phyloP scores from a whole-genome alignment of 2,329 filamentous ascomycete species.

The Trichoderma breve region DNA sequence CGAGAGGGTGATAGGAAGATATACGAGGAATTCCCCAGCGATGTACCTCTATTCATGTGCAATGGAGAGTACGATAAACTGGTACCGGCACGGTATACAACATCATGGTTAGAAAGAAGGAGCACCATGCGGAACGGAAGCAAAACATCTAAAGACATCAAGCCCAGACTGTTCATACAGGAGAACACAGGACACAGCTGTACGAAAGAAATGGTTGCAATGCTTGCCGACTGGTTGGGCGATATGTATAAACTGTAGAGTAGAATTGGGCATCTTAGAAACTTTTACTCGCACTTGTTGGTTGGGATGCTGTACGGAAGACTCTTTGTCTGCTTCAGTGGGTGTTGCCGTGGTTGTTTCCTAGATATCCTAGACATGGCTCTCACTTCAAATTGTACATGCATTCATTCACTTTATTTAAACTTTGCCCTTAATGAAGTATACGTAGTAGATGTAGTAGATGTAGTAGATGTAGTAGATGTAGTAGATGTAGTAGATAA shows the following conservation, averaged over 20 bases:
- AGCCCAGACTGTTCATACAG: neutral
- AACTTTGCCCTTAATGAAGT: too few species aligned
- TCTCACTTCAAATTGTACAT: neutral
- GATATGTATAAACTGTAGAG: neutral
- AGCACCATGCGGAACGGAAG: neutral
- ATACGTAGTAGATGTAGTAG: too few species aligned
- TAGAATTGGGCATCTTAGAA: too few species aligned
- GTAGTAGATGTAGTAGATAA: too few species aligned
- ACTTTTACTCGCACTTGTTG: neutral
- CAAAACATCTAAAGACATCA: neutral
- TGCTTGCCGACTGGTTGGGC: slow-evolving; percentile 2
- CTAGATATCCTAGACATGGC: neutral
- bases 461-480: too few species aligned
- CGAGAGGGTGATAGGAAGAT: neutral
- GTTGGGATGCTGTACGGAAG: neutral
- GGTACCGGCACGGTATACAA: neutral
- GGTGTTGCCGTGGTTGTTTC: neutral
- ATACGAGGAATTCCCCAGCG: neutral
- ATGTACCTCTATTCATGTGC: neutral
- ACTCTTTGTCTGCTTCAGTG: neutral
- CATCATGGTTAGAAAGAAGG: neutral
- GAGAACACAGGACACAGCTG: slow-evolving; percentile 8
- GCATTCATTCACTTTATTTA: neutral
- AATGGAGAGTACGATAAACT: slow-evolving; percentile 4
- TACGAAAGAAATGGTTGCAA: slow-evolving; percentile 13